Evolutionary conservation across 2,329 filamentous ascomycete genomes (phyloP), one percentile per base, ranked within the genome.

Genomic region (Colletotrichum musicola): DNA sequence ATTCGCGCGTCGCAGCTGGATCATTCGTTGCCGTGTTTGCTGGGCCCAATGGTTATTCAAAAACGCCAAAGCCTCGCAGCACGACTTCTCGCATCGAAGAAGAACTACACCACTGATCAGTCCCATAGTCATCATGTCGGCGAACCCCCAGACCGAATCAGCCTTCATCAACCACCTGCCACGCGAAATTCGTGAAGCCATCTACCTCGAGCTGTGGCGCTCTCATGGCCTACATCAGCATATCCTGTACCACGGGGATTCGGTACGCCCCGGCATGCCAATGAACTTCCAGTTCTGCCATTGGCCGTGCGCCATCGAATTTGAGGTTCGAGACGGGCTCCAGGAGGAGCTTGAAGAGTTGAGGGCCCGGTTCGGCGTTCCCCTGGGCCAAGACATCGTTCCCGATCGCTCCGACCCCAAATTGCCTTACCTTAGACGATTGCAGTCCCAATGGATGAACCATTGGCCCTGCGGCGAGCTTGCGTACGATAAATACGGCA

Each of bases 171-270:
- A 46, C 4, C 30, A 55, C 53, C 35, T 72, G 20, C 71, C 66
- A 14, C 42, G 55, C 16, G 69, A 71, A n/a, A 49, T 71, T 14
- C 71, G 65, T 13, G 69, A 70, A 30, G 62, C 66, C 13, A 62
- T 72, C 18, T 72, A 72, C 42, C 56, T 67, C 27, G 62, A 72
- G 40, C 0, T 70, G 18, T 72, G 71, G 71, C 62, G 66, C 10
- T 51, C 66, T 1, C 35, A 12, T 16, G 66, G 69, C 9, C 51
- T 64, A 3, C 63, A 62, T 12, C 71, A 71, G 49, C 66, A 72
- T 42, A 68, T 72, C 4, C 9, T 71, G 0, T 65, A 40, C 22
- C 71, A 72, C 30, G 7, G 7, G 30, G 30, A 35, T 35, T 10
- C 30, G 30, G 30, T 35, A 10, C 10, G 30, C 30, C 30, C 6